Evolutionary conservation across 2,329 filamentous ascomycete species (phyloP).

Genomic region (Claviceps sp.): DNA sequence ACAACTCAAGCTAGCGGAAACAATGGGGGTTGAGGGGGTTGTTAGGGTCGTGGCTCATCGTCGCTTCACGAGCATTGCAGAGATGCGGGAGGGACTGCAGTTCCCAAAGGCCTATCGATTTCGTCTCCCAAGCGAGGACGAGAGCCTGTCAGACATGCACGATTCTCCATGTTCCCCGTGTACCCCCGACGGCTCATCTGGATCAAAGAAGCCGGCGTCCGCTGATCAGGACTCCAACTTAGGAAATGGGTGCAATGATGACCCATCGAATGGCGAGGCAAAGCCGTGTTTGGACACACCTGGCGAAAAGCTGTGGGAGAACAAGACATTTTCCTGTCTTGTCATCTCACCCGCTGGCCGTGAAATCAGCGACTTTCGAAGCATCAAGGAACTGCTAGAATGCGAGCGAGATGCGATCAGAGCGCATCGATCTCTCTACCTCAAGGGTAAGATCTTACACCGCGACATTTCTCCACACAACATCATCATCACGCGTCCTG

Average conservation of each 20-base stretch:
- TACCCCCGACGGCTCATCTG: too few species aligned
- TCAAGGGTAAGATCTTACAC: slow-evolving; percentile 2
- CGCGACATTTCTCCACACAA: slow-evolving; percentile 4
- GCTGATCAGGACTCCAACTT: slow-evolving; percentile 6
- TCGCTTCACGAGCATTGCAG: slow-evolving; percentile 7
- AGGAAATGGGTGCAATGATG: neutral
- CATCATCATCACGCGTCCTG: slow-evolving; percentile 1
- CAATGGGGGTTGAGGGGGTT: slow-evolving; percentile 9
- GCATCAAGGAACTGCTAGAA: neutral
- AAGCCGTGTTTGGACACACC: slow-evolving; percentile 6
- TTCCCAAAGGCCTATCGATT: slow-evolving; percentile 4
- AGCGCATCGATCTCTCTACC: slow-evolving; percentile 5
- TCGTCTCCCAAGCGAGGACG: neutral
- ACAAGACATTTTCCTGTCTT: slow-evolving; percentile 6
- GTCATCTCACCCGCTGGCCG: slow-evolving; percentile 6
- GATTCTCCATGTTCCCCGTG: too few species aligned
- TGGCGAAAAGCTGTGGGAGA: slow-evolving; percentile 6
- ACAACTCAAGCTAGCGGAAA: slow-evolving; percentile 7
- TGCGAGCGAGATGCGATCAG: slow-evolving; percentile 4
- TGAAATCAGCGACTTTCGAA: slow-evolving; percentile 3
- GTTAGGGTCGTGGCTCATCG: slow-evolving; percentile 7
- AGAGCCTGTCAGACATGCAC: neutral
- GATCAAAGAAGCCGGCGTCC: slow-evolving; percentile 5
- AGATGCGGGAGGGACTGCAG: slow-evolving; percentile 6
- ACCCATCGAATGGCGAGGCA: neutral